These are phyloP conservation scores for Thymus quinquecostatus DNA, from an alignment of 257 asterid genomes.

Conservation along the genomic window DNA sequence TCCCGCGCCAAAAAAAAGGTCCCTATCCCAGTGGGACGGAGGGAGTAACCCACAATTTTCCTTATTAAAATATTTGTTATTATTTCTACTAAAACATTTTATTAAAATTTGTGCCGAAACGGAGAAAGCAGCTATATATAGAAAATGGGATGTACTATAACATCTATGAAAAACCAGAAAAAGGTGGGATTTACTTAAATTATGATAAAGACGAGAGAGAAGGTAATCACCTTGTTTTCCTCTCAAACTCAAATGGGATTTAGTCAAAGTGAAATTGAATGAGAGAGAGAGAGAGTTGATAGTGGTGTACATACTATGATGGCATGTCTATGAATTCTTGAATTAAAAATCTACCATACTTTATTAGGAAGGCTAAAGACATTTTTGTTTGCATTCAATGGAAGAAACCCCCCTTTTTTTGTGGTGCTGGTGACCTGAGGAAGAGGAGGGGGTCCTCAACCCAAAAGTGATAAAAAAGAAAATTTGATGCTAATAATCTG, in stretches of 20 bases:
- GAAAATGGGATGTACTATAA: no score
- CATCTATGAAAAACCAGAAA: not conserved
- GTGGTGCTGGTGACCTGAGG: slow-evolving; percentile 42
- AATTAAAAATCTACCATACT: slow-evolving; percentile 7
- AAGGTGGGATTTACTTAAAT: not conserved
- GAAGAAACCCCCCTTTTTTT: slow-evolving; percentile 40
- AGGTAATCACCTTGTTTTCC: slow-evolving; percentile 17
- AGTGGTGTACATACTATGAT: slow-evolving; percentile 41
- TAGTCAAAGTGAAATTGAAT: slow-evolving; percentile 35
- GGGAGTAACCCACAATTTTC: no score
- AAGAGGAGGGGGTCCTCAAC: slow-evolving; percentile 31
- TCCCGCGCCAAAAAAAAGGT: no score
- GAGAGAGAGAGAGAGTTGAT: slow-evolving; percentile 26
- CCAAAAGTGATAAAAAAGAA: slow-evolving; percentile 20
- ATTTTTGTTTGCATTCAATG: slow-evolving; percentile 46
- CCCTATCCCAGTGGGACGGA: no score
- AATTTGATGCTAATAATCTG: not conserved
- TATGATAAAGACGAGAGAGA: not conserved
- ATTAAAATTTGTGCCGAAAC: no score
- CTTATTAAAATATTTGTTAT: no score
- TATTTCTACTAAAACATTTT: no score
- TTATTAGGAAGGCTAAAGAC: slow-evolving; percentile 24
- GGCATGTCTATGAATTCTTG: slow-evolving; percentile 33
- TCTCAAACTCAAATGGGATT: not conserved
- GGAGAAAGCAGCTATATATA: no score